A percentile compares a stretch with the other conserved stretches of the same genome.
Evolutionary conservation across 352 stramenopile species (phyloP).

Genomic region (Globisporangium nodosum): DNA sequence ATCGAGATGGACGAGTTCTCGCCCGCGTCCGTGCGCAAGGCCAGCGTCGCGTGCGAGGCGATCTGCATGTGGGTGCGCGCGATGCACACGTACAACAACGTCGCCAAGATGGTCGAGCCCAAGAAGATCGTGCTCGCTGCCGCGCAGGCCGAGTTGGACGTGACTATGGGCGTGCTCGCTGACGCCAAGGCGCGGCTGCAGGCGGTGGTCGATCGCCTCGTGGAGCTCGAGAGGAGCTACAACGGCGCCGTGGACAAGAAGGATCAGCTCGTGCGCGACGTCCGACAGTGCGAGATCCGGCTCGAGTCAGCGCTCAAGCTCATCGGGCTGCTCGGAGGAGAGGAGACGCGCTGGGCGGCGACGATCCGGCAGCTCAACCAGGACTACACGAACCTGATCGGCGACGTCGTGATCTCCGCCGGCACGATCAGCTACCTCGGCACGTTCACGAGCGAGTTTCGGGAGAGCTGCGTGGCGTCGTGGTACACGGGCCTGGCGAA

Average conservation of each 20-base stretch:
- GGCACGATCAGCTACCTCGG: conserved; percentile 92
- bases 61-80: conserved; percentile 94
- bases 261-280: conserved; percentile 73
- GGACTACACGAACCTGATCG: conserved; percentile 87
- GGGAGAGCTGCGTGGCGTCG: conserved; percentile 69
- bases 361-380: conserved; percentile 77
- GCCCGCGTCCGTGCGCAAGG: conserved; percentile 85
- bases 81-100: conserved; percentile 92
- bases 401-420: conserved; percentile 89
- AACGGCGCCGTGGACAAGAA: conserved; percentile 86
- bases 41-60: conserved; percentile 87
- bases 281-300: conserved; percentile 79
- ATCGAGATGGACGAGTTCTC: conserved; percentile 90
- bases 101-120: conserved; percentile 90
- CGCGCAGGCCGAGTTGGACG: conserved; percentile 83
- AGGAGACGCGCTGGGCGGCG: conserved; percentile 86
- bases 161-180: conserved; percentile 83
- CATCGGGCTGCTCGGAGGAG: conserved; percentile 86
- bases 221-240: conserved; percentile 88
- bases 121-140: conserved; percentile 86
- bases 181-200: conserved; percentile 78
- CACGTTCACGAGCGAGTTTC: conserved; percentile 92
- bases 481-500: conserved; percentile 82
- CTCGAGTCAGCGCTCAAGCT: conserved; percentile 89
- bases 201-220: conserved; percentile 83